Evolutionary conservation across 1,284 basidiomycete genomes (phyloP).

Genomic region (Lentinus polychrous): DNA sequence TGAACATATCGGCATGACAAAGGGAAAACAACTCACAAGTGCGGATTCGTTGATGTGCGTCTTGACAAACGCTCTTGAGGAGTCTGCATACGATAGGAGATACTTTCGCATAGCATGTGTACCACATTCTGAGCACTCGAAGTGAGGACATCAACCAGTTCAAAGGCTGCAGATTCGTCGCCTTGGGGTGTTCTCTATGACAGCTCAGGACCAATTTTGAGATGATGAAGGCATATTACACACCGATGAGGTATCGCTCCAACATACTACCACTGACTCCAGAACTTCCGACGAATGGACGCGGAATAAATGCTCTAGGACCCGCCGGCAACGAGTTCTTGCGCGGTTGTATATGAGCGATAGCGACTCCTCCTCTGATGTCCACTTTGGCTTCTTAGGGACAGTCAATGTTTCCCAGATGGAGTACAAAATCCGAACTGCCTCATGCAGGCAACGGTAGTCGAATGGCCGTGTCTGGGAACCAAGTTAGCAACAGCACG

Average conservation of each 20-base stretch:
- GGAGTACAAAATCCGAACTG: constrained; percentile 60
- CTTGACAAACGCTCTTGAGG: constrained; percentile 44
- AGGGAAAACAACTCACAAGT: constrained; percentile 44
- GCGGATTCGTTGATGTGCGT: constrained; percentile 54
- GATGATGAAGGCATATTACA: constrained; percentile 17
- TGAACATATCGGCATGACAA: constrained; percentile 5
- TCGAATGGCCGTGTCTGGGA: constrained; percentile 59
- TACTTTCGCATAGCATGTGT: constrained; percentile 85
- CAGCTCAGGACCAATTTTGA: neutral
- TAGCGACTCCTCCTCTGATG: constrained; percentile 59
- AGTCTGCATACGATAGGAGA: constrained; percentile 47
- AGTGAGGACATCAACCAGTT: constrained; percentile 79
- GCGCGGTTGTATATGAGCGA: constrained; percentile 60
- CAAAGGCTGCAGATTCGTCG: constrained; percentile 57
- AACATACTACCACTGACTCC: constrained; percentile 76
- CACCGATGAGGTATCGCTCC: constrained; percentile 55
- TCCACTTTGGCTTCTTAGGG: constrained; percentile 36
- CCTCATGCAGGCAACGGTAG: constrained; percentile 65
- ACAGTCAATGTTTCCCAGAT: constrained; percentile 61
- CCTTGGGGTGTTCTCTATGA: constrained; percentile 27
- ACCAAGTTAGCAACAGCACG: constrained; percentile 9
- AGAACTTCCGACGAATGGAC: constrained; percentile 76
- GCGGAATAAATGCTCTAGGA: constrained; percentile 84
- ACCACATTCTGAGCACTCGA: constrained; percentile 86
- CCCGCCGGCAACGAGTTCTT: constrained; percentile 63